These are phyloP conservation scores for Beauveria scarabaeidicola DNA, from an alignment of 2,329 filamentous ascomycete genomes.

Conservation along the genomic window DNA sequence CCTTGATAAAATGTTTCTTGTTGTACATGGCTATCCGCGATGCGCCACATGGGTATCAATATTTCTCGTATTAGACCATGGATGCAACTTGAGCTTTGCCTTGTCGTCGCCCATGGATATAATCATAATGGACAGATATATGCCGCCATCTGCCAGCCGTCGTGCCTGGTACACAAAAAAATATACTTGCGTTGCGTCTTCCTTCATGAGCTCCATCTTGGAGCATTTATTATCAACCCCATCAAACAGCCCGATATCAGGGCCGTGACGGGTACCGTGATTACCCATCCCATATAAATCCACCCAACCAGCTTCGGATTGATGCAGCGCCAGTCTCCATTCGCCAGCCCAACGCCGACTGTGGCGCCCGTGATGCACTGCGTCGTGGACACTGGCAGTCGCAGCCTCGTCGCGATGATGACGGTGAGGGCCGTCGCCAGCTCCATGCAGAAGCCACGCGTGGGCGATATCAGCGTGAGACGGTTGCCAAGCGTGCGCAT, in stretches of 20 bases:
- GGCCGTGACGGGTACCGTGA: conserved; percentile 42
- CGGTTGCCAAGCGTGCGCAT: conserved; percentile 49
- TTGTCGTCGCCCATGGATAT: too few species aligned
- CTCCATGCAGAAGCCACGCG: conserved; percentile 43
- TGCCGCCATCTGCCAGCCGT: too few species aligned
- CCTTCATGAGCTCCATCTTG: conserved; percentile 22
- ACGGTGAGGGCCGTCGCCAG: conserved; percentile 43
- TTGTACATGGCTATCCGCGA: not conserved
- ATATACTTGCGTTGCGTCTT: too few species aligned
- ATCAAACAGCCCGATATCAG: conserved; percentile 43
- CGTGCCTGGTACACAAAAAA: too few species aligned
- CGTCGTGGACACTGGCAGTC: conserved; percentile 43
- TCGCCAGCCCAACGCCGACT: conserved; percentile 42
- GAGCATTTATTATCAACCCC: conserved; percentile 47
- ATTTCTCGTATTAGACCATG: too few species aligned
- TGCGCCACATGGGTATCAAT: not conserved
- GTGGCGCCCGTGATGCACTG: conserved; percentile 45
- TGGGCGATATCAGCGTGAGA: conserved; percentile 46
- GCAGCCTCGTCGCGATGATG: conserved; percentile 43
- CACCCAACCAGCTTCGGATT: conserved; percentile 40
- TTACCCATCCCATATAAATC: conserved; percentile 41
- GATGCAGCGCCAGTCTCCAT: conserved; percentile 39
- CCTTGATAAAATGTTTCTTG: not conserved
- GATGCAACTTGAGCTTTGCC: too few species aligned
- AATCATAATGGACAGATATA: too few species aligned